A percentile compares a stretch with the other conserved stretches of the same genome.
phyloP scores from a whole-genome alignment of 768 basidiomycete genomes.

The Naganishia friedmannii region DNA sequence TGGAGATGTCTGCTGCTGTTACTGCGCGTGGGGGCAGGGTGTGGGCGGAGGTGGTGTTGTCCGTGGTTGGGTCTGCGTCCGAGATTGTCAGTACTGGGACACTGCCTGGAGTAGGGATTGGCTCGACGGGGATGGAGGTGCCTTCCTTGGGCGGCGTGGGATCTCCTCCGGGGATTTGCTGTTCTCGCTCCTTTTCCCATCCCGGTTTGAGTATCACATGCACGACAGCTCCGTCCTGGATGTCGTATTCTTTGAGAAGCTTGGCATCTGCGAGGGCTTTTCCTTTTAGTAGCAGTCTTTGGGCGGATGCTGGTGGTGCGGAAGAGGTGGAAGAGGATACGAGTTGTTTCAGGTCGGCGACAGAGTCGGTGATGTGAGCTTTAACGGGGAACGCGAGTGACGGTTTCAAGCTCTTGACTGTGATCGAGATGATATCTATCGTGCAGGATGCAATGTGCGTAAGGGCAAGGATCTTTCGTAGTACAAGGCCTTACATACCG shows the following conservation, averaged over 20 bases:
- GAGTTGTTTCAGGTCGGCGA: slow-evolving; percentile 72
- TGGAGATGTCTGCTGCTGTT: slow-evolving; percentile 56
- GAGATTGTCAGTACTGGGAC: slow-evolving; percentile 43
- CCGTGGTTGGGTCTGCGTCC: slow-evolving; percentile 36
- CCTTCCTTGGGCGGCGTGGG: slow-evolving; percentile 22
- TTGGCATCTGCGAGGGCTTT: slow-evolving; percentile 87
- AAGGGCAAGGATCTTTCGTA: neutral
- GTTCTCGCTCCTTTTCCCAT: slow-evolving; percentile 51
- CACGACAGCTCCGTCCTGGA: slow-evolving; percentile 74
- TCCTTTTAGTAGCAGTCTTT: slow-evolving; percentile 86
- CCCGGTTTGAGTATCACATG: slow-evolving; percentile 84
- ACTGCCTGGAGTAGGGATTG: slow-evolving; percentile 31
- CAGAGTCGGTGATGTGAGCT: slow-evolving; percentile 71
- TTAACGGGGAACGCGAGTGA: slow-evolving; percentile 69
- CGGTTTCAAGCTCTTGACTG: slow-evolving; percentile 90
- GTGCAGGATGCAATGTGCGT: neutral
- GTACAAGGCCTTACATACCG: slow-evolving; percentile 27
- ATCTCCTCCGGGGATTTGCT: slow-evolving; percentile 23
- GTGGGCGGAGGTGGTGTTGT: slow-evolving; percentile 46
- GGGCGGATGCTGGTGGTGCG: slow-evolving; percentile 65
- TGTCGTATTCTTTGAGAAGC: slow-evolving; percentile 82
- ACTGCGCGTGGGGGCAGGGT: slow-evolving; percentile 69
- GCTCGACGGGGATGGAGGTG: slow-evolving; percentile 27
- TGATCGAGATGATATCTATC: slow-evolving; percentile 62
- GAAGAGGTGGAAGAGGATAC: slow-evolving; percentile 59